Percentiles rank a stretch among this genome's conserved stretches.
phyloP scores from a whole-genome alignment of 805 yeast genomes.

The Nakazawaea laoshanensis region DNA sequence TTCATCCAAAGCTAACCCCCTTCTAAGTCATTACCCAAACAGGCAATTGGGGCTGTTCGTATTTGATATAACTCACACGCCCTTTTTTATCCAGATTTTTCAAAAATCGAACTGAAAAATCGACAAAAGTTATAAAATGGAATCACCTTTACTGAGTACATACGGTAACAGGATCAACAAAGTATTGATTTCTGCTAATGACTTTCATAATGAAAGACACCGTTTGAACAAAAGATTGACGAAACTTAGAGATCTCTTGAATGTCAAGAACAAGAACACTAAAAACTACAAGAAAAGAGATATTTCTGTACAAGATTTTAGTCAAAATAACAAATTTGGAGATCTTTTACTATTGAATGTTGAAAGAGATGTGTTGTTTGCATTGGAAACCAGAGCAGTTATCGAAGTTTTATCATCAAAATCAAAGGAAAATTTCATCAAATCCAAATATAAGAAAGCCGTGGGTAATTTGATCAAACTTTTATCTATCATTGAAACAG shows the following conservation, averaged over 20 bases:
- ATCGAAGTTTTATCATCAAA: slow-evolving; percentile 44
- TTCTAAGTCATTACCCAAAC: no score
- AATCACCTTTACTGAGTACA: slow-evolving; percentile 37
- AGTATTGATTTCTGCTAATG: slow-evolving; percentile 58
- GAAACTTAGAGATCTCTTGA: slow-evolving; percentile 56
- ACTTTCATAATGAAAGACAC: slow-evolving; percentile 60
- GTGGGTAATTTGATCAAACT: slow-evolving; percentile 34
- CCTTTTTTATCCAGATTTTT: neutral
- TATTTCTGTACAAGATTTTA: slow-evolving; percentile 42
- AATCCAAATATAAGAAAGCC: slow-evolving; percentile 64
- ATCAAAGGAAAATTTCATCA: slow-evolving; percentile 40
- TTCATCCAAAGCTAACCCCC: no score
- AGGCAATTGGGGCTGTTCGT: no score
- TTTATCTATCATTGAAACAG: slow-evolving; percentile 25
- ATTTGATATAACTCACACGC: no score
- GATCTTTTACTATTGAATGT: slow-evolving; percentile 54
- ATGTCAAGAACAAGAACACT: slow-evolving; percentile 59
- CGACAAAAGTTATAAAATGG: slow-evolving; percentile 20
- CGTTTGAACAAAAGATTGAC: slow-evolving; percentile 52
- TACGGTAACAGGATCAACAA: slow-evolving; percentile 53
- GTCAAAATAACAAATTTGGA: slow-evolving; percentile 42
- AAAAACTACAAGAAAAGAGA: slow-evolving; percentile 46
- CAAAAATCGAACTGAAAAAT: neutral
- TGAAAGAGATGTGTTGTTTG: slow-evolving; percentile 69
- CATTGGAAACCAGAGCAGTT: slow-evolving; percentile 51